These are phyloP conservation scores for Senna siamea DNA, from an alignment of 306 rosid genomes.

Conservation along the genomic window DNA sequence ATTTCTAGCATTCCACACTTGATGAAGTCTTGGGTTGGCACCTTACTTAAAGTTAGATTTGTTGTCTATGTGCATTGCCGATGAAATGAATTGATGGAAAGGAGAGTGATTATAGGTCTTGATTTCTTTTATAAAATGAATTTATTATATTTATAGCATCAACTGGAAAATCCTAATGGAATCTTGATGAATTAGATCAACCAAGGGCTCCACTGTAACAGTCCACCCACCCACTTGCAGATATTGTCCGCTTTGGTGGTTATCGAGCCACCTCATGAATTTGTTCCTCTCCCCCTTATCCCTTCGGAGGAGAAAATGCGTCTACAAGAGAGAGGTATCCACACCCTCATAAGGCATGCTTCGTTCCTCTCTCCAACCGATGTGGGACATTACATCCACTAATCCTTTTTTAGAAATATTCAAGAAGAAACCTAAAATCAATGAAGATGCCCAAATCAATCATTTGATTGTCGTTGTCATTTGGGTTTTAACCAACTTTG, in stretches of 20 bases:
- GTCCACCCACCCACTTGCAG: too few species aligned
- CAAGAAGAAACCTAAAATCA: slow-evolving; percentile 24
- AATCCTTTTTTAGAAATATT: neutral
- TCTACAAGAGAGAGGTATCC: too few species aligned
- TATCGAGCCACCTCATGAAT: too few species aligned
- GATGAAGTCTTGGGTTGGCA: slow-evolving; percentile 49
- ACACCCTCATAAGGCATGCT: too few species aligned
- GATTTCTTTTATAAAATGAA: slow-evolving; percentile 60
- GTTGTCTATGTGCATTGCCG: slow-evolving; percentile 47
- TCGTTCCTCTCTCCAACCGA: too few species aligned
- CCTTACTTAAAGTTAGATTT: slow-evolving; percentile 39
- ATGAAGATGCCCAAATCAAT: neutral
- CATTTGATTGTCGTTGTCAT: too few species aligned
- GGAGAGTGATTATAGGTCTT: slow-evolving; percentile 46
- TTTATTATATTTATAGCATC: slow-evolving; percentile 66
- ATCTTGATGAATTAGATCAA: slow-evolving; percentile 43
- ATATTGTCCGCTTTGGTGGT: too few species aligned
- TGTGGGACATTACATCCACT: too few species aligned
- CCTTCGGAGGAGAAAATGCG: too few species aligned
- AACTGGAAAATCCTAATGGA: slow-evolving; percentile 49
- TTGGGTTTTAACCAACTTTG: too few species aligned
- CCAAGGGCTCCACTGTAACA: neutral
- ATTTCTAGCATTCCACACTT: slow-evolving; percentile 49
- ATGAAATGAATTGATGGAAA: slow-evolving; percentile 47
- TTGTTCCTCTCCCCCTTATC: too few species aligned